phyloP scores from a whole-genome alignment of 495 filamentous ascomycete genomes.

The Xylaria longipes region DNA sequence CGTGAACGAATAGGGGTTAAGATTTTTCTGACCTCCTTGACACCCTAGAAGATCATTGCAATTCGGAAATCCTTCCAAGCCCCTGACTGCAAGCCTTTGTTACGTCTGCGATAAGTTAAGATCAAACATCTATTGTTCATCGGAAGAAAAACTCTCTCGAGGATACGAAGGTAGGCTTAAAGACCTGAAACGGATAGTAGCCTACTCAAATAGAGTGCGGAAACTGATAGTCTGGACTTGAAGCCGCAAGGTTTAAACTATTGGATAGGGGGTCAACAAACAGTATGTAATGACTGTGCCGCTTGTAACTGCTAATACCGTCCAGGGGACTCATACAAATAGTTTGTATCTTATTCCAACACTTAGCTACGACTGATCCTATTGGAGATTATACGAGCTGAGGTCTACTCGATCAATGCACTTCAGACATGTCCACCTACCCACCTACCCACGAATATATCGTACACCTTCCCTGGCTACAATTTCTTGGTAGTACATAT shows the following conservation, averaged over 20 bases:
- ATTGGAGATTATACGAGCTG: neutral
- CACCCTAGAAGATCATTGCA: too few relatives aligned
- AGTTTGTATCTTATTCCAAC: neutral
- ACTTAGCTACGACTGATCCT: neutral
- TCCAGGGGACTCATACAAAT: neutral
- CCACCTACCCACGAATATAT: too few relatives aligned
- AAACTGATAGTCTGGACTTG: neutral
- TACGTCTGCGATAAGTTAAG: too few relatives aligned
- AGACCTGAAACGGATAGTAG: too few relatives aligned
- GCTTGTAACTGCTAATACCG: too few relatives aligned
- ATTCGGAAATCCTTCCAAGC: too few relatives aligned
- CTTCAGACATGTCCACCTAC: neutral
- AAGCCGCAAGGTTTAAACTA: neutral
- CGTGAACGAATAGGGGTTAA: too few relatives aligned
- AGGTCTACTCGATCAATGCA: neutral
- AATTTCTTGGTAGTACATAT: neutral
- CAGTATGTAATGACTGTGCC: neutral
- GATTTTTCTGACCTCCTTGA: too few relatives aligned
- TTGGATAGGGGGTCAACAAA: neutral
- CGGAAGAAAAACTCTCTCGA: neutral
- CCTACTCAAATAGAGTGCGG: neutral
- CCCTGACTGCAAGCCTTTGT: too few relatives aligned
- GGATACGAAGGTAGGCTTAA: neutral
- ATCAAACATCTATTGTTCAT: neutral
- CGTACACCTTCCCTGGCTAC: neutral